Percentiles rank a stretch among this genome's conserved stretches.
Evolutionary conservation across 768 basidiomycete species (phyloP).

Genomic region (Termitomyces sp.): DNA sequence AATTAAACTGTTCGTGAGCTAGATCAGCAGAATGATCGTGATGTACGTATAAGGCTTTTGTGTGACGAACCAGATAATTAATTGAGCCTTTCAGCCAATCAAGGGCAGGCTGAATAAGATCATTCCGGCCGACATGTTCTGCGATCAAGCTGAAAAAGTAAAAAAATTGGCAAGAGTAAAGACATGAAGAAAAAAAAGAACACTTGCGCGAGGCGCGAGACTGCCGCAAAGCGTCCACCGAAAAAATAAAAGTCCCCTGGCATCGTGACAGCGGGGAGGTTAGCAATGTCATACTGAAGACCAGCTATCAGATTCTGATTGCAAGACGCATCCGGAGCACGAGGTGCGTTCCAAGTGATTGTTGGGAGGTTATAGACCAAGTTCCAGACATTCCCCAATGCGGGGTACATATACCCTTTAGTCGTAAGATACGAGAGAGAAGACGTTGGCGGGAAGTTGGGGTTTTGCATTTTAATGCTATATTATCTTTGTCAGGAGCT

Average conservation of each 20-base stretch:
- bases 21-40: not conserved
- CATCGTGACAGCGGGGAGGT: slow-evolving; percentile 41
- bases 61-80: slow-evolving; percentile 18
- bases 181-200: not conserved
- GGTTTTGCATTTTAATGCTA: slow-evolving; percentile 18
- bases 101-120: slow-evolving; percentile 22
- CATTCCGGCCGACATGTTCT: slow-evolving; percentile 24
- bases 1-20: slow-evolving; percentile 10
- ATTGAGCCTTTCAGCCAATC: slow-evolving; percentile 19
- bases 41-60: not conserved
- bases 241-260: slow-evolving; percentile 31
- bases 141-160: slow-evolving; percentile 23
- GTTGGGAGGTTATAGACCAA: slow-evolving; percentile 24
- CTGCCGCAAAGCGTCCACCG: slow-evolving; percentile 22
- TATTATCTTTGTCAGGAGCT: not conserved
- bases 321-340: slow-evolving; percentile 25
- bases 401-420: slow-evolving; percentile 29
- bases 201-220: slow-evolving; percentile 24
- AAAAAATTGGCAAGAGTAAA: not conserved
- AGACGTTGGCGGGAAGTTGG: slow-evolving; percentile 19
- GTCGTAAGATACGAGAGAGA: slow-evolving; percentile 27
- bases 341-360: slow-evolving; percentile 27
- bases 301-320: slow-evolving; percentile 21
- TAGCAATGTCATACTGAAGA: slow-evolving; percentile 41
- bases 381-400: slow-evolving; percentile 25